Conservation (phyloP, 805 yeast genomes). For the Lipomyces yamadae region DNA sequence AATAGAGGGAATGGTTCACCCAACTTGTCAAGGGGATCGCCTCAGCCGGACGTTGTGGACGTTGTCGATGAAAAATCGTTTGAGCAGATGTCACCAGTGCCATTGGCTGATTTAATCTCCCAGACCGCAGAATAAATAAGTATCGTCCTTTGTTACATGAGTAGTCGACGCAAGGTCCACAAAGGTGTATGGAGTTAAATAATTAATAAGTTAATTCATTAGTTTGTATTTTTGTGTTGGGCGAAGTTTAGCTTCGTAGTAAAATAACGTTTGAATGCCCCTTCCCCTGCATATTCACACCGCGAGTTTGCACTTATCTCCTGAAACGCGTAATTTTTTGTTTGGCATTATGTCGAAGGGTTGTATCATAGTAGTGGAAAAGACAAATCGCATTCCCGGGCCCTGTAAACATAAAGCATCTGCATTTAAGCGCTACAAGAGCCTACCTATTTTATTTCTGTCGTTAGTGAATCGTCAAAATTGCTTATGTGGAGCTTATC, state of each 20-base stretch:
- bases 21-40: not conserved
- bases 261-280: not conserved
- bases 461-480: not conserved
- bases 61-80: conserved; percentile 14
- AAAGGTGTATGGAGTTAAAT: too few relatives aligned
- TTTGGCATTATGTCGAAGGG: too few relatives aligned
- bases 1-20: not conserved
- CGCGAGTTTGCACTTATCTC: not conserved
- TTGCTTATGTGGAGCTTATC: conserved; percentile 24
- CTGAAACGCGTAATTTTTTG: not conserved
- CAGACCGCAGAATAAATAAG: not conserved
- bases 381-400: too few relatives aligned
- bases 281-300: not conserved
- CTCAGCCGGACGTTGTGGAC: not conserved
- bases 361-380: too few relatives aligned
- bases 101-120: not conserved
- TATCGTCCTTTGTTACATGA: not conserved
- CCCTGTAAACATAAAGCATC: too few relatives aligned
- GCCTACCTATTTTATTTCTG: not conserved
- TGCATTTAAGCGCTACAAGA: too few relatives aligned
- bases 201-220: too few relatives aligned
- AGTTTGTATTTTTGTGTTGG: too few relatives aligned
- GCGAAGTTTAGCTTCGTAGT: too few relatives aligned
- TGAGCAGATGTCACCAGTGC: conserved; percentile 25
- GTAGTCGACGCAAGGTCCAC: too few relatives aligned